Conservation (phyloP, 306 rosid species). For the Fagus sylvatica region DNA sequence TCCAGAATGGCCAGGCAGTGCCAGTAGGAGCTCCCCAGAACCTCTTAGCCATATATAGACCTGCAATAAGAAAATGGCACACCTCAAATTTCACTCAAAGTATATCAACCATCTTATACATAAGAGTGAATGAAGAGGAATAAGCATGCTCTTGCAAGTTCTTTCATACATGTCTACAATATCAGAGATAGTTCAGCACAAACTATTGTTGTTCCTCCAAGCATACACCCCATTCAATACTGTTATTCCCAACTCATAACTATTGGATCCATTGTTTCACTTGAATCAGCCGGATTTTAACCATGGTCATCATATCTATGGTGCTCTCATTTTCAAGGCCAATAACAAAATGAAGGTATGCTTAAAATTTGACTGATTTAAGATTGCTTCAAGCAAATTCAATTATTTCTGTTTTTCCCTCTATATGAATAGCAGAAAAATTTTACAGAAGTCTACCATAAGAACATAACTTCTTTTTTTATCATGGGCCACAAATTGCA, state of each 20-base stretch:
- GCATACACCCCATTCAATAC: not conserved
- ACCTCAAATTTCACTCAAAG: conserved; percentile 6
- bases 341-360: not conserved
- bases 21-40: conserved; percentile 68
- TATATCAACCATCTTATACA: not conserved
- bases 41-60: conserved; percentile 90
- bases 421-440: not conserved
- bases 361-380: not conserved
- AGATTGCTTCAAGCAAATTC: not conserved
- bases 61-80: conserved; percentile 32
- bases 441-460: not conserved
- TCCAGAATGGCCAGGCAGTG: conserved; percentile 91
- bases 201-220: not conserved
- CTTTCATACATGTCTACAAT: not conserved
- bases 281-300: not conserved
- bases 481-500: too few relatives aligned
- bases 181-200: not conserved
- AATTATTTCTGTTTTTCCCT: not conserved
- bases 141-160: not conserved
- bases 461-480: too few relatives aligned
- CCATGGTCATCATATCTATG: not conserved
- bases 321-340: not conserved
- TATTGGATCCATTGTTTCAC: not conserved
- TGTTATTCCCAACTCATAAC: not conserved
- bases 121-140: not conserved